Evolutionary conservation across 805 yeast species (phyloP), one percentile per base, ranked within the genome.

Genomic region (Monosporozyma solicola): DNA sequence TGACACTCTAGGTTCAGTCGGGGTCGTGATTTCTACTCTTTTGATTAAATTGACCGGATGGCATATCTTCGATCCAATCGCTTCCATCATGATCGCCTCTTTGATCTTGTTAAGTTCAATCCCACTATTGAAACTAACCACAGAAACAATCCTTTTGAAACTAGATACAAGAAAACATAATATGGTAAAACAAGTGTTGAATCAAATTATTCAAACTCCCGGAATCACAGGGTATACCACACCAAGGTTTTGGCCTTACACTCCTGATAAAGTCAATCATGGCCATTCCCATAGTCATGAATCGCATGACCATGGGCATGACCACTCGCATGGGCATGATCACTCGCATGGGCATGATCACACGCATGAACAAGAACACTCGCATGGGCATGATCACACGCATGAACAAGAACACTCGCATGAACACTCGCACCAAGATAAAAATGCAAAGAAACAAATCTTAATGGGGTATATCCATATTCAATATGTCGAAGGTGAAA

Each of bases 1-100:
- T n/a, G 99, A 94, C 62, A 91, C 98, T 0, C 72, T 94, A 43
- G 99, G 99, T 0, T 92, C 98, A 0, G 95, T 91, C 0, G 98
- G 98, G 6, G 99, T 95, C 16, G 91, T 94, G n/a, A 68, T 89
- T 1, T 90, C 97, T 0, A 92, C 99, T 0, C 52, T 89, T 5
- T 70, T 94, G 41, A 86, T 92, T 8, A 80, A 83, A 54, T 61
- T 82, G 35, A 84, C 86, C 66, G 70, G 78, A 9, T 80, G 81
- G 16, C 79, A 82, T 52, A 84, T 96, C 1, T 85, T 92, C 64
- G 99, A 94, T 64, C 97, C 99, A 1, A 69, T 94, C 22, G 95
- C 97, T 0, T 91, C 98, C 1, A 75, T 94, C 3, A 75, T 91
- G 59, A 92, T 94, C 55, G 97, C 96, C 0, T 68, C 79, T 5